Conservation (phyloP, 2,329 filamentous ascomycete species). For the Tolypocladium sp. region DNA sequence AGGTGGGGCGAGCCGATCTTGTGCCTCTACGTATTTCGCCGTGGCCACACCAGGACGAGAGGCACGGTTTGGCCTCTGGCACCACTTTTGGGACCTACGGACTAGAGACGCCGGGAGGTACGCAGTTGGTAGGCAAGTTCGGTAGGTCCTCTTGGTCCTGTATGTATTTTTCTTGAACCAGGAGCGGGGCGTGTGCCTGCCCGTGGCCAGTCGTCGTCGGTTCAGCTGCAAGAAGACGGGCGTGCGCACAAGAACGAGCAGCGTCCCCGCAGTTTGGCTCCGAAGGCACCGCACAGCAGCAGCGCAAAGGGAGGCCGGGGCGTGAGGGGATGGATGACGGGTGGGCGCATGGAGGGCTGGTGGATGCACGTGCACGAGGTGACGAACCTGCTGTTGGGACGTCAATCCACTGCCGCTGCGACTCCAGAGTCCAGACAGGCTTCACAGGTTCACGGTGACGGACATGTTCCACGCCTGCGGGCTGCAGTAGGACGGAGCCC, state of each 20-base stretch:
- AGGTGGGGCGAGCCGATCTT: not conserved
- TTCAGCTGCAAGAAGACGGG: not conserved
- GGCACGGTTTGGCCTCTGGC: not conserved
- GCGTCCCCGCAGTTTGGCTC: not conserved
- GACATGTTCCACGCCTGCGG: not conserved
- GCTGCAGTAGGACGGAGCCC: too few relatives aligned
- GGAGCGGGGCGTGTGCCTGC: not conserved
- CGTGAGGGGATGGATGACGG: not conserved
- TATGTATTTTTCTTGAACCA: not conserved
- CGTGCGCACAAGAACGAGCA: not conserved
- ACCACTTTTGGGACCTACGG: not conserved
- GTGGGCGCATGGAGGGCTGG: not conserved
- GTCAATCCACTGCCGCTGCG: not conserved
- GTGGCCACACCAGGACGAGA: not conserved
- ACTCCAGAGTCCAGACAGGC: too few relatives aligned
- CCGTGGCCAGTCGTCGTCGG: not conserved
- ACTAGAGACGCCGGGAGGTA: not conserved
- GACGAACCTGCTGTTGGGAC: not conserved
- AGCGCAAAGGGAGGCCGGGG: not conserved
- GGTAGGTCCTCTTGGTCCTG: too few relatives aligned
- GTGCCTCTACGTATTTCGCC: not conserved
- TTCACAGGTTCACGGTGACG: not conserved
- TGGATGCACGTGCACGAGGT: not conserved
- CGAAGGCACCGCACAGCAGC: not conserved
- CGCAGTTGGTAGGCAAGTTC: not conserved